Evolutionary conservation across 1,284 basidiomycete species (phyloP).

Genomic region (Takashimella koratensis): DNA sequence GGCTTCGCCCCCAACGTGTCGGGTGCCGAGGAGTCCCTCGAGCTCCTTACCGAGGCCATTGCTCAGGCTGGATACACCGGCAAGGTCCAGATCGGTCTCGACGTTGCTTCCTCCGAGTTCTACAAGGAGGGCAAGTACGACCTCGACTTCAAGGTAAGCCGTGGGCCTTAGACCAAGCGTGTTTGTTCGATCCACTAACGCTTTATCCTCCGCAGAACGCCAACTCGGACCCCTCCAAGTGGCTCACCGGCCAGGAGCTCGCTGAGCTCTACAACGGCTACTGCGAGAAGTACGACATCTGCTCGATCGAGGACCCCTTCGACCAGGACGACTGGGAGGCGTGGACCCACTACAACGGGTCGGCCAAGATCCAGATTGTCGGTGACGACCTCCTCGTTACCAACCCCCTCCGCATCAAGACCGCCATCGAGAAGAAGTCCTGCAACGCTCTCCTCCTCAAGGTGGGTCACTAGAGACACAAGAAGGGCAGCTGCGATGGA

Average conservation of each 20-base stretch:
- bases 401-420: slow-evolving; percentile 97
- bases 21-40: slow-evolving; percentile 95
- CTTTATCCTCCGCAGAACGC: slow-evolving; percentile 74
- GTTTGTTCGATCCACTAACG: neutral
- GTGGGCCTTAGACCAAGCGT: slow-evolving; percentile 10
- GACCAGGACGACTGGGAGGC: slow-evolving; percentile 99
- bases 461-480: slow-evolving; percentile 49
- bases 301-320: slow-evolving; percentile 98
- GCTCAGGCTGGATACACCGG: slow-evolving; percentile 97
- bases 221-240: slow-evolving; percentile 95
- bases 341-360: slow-evolving; percentile 85
- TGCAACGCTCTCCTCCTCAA: slow-evolving; percentile 99
- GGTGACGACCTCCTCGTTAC: slow-evolving; percentile 99
- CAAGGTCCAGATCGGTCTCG: slow-evolving; percentile 97
- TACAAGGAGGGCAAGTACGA: slow-evolving; percentile 99
- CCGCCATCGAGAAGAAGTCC: slow-evolving; percentile 98
- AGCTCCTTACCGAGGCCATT: slow-evolving; percentile 93
- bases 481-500: neutral
- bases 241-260: slow-evolving; percentile 89
- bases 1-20: slow-evolving; percentile 98
- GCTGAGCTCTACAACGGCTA: slow-evolving; percentile 87
- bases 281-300: slow-evolving; percentile 88
- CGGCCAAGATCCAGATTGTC: slow-evolving; percentile 66
- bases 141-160: slow-evolving; percentile 70
- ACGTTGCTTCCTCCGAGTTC: slow-evolving; percentile 99